These are phyloP conservation scores for Eragrostis nindensis DNA, from an alignment of 176 grass and related monocot species.

Conservation along the genomic window DNA sequence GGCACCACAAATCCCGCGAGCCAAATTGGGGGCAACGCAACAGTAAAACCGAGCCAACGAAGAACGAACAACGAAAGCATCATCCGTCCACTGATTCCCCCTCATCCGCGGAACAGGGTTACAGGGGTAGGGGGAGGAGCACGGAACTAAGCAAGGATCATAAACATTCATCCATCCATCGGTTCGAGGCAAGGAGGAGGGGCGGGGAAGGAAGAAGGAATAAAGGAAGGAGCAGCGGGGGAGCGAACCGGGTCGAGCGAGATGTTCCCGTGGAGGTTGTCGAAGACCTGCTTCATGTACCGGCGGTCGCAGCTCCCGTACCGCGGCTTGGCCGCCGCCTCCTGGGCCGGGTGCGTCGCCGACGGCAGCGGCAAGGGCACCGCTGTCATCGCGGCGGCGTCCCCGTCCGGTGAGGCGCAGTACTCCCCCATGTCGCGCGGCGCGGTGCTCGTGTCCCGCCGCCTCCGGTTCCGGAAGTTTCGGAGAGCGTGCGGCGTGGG, in stretches of 20 bases:
- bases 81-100: background rate
- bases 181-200: background rate
- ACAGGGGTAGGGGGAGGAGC: background rate
- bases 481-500: constrained; percentile 28
- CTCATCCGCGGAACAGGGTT: background rate
- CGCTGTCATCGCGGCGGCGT: background rate
- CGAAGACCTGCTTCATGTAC: constrained; percentile 85
- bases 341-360: background rate
- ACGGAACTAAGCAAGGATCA: background rate
- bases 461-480: constrained; percentile 22
- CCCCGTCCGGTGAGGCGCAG: constrained; percentile 39
- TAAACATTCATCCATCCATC: background rate
- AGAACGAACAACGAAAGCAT: background rate
- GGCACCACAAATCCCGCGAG: background rate
- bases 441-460: background rate
- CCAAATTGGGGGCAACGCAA: background rate
- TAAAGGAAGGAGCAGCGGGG: too few species aligned
- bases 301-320: constrained; percentile 53
- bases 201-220: background rate
- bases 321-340: background rate
- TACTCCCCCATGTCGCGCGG: constrained; percentile 75
- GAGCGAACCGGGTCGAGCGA: constrained; percentile 75
- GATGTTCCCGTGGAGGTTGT: constrained; percentile 93
- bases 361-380: background rate
- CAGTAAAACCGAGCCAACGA: background rate